These are phyloP conservation scores for Cylindricascospora bacillispora DNA, from an alignment of 1,139 yeast species.

Conservation along the genomic window DNA sequence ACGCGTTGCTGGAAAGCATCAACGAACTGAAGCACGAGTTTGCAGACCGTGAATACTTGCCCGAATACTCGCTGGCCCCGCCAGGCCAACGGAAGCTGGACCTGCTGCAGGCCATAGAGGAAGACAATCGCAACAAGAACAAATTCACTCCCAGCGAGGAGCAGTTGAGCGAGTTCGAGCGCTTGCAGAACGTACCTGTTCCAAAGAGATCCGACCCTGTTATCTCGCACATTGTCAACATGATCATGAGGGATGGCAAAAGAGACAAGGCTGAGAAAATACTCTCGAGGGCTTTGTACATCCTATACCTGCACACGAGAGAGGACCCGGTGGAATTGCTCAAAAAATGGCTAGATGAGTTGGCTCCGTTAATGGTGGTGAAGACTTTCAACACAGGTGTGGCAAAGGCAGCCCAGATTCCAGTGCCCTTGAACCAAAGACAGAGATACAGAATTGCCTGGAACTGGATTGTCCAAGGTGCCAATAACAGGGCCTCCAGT, in stretches of 20 bases:
- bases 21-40: conserved; percentile 39
- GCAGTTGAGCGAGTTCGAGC: conserved; percentile 45
- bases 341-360: conserved; percentile 59
- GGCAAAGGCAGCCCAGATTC: conserved; percentile 71
- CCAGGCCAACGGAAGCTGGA: conserved; percentile 35
- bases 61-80: conserved; percentile 24
- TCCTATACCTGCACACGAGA: conserved; percentile 33
- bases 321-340: conserved; percentile 65
- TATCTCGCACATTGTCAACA: conserved; percentile 64
- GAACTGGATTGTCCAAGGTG: conserved; percentile 79
- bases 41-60: conserved; percentile 26
- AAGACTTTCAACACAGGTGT: conserved; percentile 73
- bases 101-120: conserved; percentile 18
- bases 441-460: conserved; percentile 82
- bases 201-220: conserved; percentile 60
- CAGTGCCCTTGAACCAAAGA: conserved; percentile 69
- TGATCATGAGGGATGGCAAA: conserved; percentile 88
- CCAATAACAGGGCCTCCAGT: conserved; percentile 63
- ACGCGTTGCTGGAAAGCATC: conserved; percentile 54
- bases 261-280: conserved; percentile 69
- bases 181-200: conserved; percentile 38
- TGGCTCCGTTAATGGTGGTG: conserved; percentile 77
- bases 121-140: conserved; percentile 18
- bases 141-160: conserved; percentile 45
- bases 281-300: conserved; percentile 66